phyloP scores from a whole-genome alignment of 352 stramenopile genomes.

The Phytophthora niederhauseri region DNA sequence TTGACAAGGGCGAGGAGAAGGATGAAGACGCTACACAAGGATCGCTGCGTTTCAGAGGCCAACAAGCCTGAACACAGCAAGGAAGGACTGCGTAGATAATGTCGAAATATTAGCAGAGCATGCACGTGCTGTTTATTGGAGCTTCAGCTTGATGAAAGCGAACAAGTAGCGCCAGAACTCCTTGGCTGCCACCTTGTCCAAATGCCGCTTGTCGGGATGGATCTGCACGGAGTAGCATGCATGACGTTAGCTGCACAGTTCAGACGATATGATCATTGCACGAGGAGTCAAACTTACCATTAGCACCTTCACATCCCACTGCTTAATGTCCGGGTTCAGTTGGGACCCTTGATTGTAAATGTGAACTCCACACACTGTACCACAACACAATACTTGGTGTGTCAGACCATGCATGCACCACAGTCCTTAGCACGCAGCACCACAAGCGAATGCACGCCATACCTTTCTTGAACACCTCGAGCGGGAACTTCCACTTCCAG shows the following conservation, averaged over 20 bases:
- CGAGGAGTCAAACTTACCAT: conserved; percentile 53
- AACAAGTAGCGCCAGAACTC: conserved; percentile 93
- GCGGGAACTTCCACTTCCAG: conserved; percentile 93
- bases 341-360: conserved; percentile 87
- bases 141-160: conserved; percentile 81
- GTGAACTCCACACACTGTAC: conserved; percentile 77
- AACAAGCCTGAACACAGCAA: too few relatives aligned
- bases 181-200: conserved; percentile 90
- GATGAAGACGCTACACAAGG: too few relatives aligned
- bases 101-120: too few relatives aligned
- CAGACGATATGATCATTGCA: too few relatives aligned
- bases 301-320: conserved; percentile 92
- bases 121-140: conserved; percentile 55
- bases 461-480: conserved; percentile 94
- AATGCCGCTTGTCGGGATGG: conserved; percentile 90
- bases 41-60: too few relatives aligned
- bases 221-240: conserved; percentile 48
- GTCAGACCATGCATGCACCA: neutral
- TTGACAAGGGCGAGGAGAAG: too few relatives aligned
- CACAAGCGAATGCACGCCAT: neutral
- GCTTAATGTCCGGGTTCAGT: conserved; percentile 84
- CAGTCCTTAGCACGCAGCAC: neutral
- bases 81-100: too few relatives aligned
- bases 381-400: neutral
- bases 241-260: neutral